Conservation (phyloP, 768 basidiomycete species). For the Roridomyces roridus region DNA sequence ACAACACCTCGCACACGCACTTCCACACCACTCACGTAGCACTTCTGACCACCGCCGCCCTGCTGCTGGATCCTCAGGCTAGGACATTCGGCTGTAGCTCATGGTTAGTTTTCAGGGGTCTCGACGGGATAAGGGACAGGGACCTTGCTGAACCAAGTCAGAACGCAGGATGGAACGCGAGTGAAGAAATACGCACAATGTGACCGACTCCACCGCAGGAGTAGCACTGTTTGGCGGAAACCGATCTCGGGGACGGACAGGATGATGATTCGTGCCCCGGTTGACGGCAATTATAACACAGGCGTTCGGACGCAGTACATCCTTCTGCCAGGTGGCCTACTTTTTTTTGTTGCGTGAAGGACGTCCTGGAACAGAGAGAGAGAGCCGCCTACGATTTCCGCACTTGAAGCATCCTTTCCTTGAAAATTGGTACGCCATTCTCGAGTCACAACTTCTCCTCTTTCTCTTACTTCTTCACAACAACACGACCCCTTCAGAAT, state of each 20-base stretch:
- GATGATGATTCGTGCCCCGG: constrained; percentile 93
- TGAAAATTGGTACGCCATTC: constrained; percentile 83
- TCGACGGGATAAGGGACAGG: not conserved
- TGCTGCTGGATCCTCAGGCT: constrained; percentile 73
- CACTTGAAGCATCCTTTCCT: constrained; percentile 95
- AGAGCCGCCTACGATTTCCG: constrained; percentile 70
- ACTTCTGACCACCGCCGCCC: constrained; percentile 70
- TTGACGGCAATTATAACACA: constrained; percentile 95
- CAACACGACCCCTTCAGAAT: too few relatives aligned
- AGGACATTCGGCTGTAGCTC: constrained; percentile 74
- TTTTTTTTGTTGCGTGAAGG: constrained; percentile 36
- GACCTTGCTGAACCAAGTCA: constrained; percentile 46
- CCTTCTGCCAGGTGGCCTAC: constrained; percentile 95
- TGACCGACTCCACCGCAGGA: constrained; percentile 90
- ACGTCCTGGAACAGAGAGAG: constrained; percentile 17
- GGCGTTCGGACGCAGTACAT: constrained; percentile 85
- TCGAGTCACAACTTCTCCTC: constrained; percentile 46
- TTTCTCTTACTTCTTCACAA: too few relatives aligned
- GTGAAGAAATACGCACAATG: constrained; percentile 2
- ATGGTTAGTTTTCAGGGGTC: not conserved
- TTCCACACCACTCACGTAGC: constrained; percentile 65
- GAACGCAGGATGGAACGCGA: too few relatives aligned
- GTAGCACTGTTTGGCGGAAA: constrained; percentile 90
- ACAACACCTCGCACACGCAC: constrained; percentile 3
- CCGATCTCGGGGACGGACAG: constrained; percentile 84